Evolutionary conservation across 129 eudicot species (phyloP).

Genomic region (Lonicera japonica): DNA sequence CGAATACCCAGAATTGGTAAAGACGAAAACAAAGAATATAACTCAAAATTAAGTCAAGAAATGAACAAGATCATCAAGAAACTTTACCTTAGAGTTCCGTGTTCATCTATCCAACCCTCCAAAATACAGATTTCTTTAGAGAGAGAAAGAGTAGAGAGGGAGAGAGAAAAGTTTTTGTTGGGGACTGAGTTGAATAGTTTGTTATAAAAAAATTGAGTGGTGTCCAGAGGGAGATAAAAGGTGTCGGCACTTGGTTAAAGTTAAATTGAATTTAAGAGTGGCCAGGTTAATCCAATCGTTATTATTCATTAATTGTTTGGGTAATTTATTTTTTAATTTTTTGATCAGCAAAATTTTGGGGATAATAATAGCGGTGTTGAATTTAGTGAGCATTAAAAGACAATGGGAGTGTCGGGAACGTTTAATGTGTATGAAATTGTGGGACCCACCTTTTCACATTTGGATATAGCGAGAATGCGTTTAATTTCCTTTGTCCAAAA

Average conservation of each 20-base stretch:
- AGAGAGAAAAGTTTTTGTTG: slow-evolving; percentile 1
- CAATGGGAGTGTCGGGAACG: slow-evolving; percentile 6
- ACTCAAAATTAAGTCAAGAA: not conserved
- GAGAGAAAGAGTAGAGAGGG: slow-evolving; percentile 15
- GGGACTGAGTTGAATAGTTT: not conserved
- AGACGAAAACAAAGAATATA: too few relatives aligned
- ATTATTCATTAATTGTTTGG: not conserved
- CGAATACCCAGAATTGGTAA: too few relatives aligned
- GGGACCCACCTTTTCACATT: too few relatives aligned
- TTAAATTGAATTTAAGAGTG: not conserved
- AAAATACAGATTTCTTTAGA: slow-evolving; percentile 1
- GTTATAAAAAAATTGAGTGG: not conserved
- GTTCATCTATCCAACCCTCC: not conserved
- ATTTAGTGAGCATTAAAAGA: not conserved
- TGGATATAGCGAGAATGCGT: too few relatives aligned
- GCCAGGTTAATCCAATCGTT: slow-evolving; percentile 17
- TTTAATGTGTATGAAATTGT: not conserved
- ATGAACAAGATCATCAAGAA: not conserved
- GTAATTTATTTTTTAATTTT: too few relatives aligned
- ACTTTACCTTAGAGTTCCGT: slow-evolving; percentile 1
- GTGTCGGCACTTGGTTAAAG: slow-evolving; percentile 55
- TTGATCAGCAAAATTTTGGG: not conserved
- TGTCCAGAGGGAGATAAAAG: slow-evolving; percentile 53
- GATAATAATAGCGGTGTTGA: not conserved
- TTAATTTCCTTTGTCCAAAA: too few relatives aligned